phyloP scores from a whole-genome alignment of 139 green algal genomes.

The Limnomonas spitsbergensis region DNA sequence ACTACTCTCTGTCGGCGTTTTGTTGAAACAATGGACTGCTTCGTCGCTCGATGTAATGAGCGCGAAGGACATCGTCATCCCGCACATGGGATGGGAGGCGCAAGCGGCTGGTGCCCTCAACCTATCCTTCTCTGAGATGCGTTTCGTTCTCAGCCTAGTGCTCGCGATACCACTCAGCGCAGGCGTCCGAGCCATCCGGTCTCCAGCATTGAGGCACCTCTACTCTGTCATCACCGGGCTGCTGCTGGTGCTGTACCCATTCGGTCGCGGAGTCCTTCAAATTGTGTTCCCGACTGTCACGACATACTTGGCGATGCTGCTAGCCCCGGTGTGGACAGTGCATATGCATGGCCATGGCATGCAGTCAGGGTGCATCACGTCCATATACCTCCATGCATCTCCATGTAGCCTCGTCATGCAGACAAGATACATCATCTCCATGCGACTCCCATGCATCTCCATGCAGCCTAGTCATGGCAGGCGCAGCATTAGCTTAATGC shows the following conservation, averaged over 20 bases:
- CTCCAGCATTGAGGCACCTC: not conserved
- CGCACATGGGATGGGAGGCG: not conserved
- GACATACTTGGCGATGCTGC: conserved; percentile 66
- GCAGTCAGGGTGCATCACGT: no score
- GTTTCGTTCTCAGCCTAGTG: conserved; percentile 2
- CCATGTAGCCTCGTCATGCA: no score
- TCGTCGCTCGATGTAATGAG: not conserved
- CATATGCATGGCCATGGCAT: no score
- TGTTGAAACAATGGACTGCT: conserved; percentile 5
- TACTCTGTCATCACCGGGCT: not conserved
- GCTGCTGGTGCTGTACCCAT: conserved; percentile 56
- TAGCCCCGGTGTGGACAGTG: no score
- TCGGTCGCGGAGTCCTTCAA: conserved; percentile 64
- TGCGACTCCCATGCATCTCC: no score
- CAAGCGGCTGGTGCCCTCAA: not conserved
- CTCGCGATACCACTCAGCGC: not conserved
- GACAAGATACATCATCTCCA: no score
- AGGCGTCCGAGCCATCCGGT: not conserved
- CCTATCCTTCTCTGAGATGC: conserved; percentile 4
- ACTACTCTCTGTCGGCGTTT: no score
- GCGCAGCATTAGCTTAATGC: no score
- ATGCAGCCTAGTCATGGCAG: not conserved
- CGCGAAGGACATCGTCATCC: not conserved
- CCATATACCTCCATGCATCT: no score
- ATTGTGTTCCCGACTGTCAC: conserved; percentile 41